Evolutionary conservation across 768 basidiomycete genomes (phyloP), one percentile per base, ranked within the genome.

Genomic region (Serpula lacrymans): DNA sequence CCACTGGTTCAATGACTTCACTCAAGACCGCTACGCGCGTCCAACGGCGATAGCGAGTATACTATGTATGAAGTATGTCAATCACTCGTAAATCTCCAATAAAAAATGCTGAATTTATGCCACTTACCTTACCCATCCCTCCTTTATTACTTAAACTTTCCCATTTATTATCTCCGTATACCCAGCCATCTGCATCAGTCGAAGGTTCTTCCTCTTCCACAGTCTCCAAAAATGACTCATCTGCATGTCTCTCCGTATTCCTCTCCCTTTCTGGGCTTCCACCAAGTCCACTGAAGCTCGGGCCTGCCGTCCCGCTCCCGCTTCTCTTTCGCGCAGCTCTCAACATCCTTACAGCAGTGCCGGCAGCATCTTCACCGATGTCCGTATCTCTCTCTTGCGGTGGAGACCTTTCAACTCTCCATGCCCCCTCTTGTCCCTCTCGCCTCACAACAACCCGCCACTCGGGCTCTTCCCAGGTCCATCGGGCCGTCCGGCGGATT

Each of bases 131-230:
- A 59, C 92, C 87, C 66, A 94, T 77, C 5, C 90, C 89, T 34
- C 89, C 88, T 50, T 82, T 85, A 41, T 69, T 68, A 39, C 79
- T 82, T 32, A 75, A 70, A 14, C 68, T 74, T 55, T 96, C 92
- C 93, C 93, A 97, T 59, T 96, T 95, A 60, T 97, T 97, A 51
- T 94, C 93, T 2, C 82, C 85, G 53, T 92, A 96, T 5, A 92
- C 75, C 93, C 93, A 97, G 4, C 93, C 93, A 45, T 94, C 90
- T 3, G 71, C 57, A 56, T 97, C 93, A 2, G 92, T 95, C 26
- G 66, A 57, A 21, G 68, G 64, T 31, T 82, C 77, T 39, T 79
- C 77, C 2, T 73, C 72, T 12, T 64, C 62, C 2, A 58, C 54
- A 27, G 39, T 64, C 53, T 39, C 62, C 36, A 52, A 59, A 23